A percentile compares a stretch with the other conserved stretches of the same genome.
Evolutionary conservation across 78 protist species (phyloP).

Genomic region (Speleostelium caveatum): DNA sequence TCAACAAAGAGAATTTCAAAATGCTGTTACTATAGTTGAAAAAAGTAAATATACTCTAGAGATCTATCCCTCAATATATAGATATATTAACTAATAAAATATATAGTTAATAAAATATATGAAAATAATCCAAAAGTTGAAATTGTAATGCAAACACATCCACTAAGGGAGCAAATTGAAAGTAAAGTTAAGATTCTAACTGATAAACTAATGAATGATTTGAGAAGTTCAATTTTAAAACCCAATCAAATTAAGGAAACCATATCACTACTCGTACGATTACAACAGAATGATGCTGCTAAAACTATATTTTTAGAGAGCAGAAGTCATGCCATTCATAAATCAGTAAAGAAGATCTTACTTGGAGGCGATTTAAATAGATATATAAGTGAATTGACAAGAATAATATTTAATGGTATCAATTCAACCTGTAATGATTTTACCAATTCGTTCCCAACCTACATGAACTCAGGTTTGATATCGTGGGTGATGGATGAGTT

Average conservation of each 20-base stretch:
- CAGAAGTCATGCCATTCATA: slow-evolving; percentile 28
- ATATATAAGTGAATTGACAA: slow-evolving; percentile 42
- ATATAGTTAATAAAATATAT: slow-evolving; percentile 50
- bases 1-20: slow-evolving; percentile 73
- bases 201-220: slow-evolving; percentile 49
- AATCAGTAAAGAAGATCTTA: slow-evolving; percentile 19
- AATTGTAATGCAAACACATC: slow-evolving; percentile 78
- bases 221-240: slow-evolving; percentile 53
- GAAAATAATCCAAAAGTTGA: slow-evolving; percentile 73
- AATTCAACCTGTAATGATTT: slow-evolving; percentile 66
- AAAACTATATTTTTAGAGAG: slow-evolving; percentile 63
- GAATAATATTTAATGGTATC: slow-evolving; percentile 34
- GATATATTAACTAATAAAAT: too few species aligned
- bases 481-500: slow-evolving; percentile 45
- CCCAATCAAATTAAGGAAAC: slow-evolving; percentile 71
- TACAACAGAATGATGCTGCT: slow-evolving; percentile 50
- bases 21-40: slow-evolving; percentile 49
- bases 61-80: too few species aligned
- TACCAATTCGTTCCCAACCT: slow-evolving; percentile 51
- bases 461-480: slow-evolving; percentile 62
- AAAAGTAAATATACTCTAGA: not conserved
- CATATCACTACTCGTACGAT: slow-evolving; percentile 47
- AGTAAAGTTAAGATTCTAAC: slow-evolving; percentile 23
- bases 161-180: slow-evolving; percentile 55
- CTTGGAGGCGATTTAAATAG: slow-evolving; percentile 38